Evolutionary conservation across 331 rosid genomes (phyloP), one percentile per base, ranked within the genome.

Genomic region (Dryas integrifolia): DNA sequence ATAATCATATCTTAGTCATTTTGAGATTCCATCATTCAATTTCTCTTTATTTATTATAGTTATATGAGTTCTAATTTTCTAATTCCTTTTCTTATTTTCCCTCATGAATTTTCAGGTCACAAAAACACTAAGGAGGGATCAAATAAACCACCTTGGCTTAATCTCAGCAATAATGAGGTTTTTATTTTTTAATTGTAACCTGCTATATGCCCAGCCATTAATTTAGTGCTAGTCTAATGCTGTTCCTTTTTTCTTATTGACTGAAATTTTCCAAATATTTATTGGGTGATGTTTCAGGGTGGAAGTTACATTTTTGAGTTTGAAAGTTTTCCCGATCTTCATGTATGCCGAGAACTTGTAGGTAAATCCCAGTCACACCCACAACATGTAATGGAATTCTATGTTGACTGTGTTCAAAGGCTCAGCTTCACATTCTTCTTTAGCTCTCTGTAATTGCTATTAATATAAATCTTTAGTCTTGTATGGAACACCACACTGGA

Each of bases 121-220:
- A 94, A 85, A 75, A 72, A 78, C 81, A 91, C 96, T 3, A 91
- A 89, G 80, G 98, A 91, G 88, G 97, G 96, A 65, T 85, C 98
- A 67, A 84, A 86, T 75, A 84, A 88, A 81, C 92, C 97, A 24
- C 96, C 98, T 15, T 89, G 88, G 96, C 91, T 94, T 72, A 91
- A 94, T 76, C 92, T 94, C 64, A 51, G 78, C 43, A 85, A 74
- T 69, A 81, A 76, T 56, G 87, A 91, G 98, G 98, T 94, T 81
- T 70, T 58, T 21, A 21, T 21, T 21, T 21, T 69, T 49, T 56
- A 3, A 49, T 81, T 69, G n/a, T 24, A 41, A 12, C 11, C 12
- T 26, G 1, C 9, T 57, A 5, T 49, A 10, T 50, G 13, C 6
- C 61, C 66, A 15, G 9, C 52, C 43, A 40, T 47, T 70, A 45